Base-by-base conservation (phyloP, 805 yeast genomes). In the Ogataea paradorogensis region DNA sequence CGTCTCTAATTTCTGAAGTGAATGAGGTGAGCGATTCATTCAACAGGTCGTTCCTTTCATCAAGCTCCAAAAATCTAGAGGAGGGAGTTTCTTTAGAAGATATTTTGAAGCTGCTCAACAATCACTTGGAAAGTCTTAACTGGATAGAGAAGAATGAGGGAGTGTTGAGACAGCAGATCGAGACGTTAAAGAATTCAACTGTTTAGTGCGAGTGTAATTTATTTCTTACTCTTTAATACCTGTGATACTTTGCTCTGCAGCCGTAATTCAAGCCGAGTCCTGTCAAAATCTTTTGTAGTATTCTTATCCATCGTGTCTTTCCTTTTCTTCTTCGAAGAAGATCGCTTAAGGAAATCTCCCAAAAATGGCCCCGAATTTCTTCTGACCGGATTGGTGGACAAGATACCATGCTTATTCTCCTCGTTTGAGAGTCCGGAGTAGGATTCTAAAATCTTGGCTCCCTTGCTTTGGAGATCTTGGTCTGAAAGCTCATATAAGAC, bases 41-140 rank as follows among this genome's bases (percentile, higher is more conserved):
- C 59, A 86, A 84, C 60, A 79, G 81, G 57, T 78, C 78, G 31
- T 78, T 58, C 46, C 60, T 58, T 58, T 49, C 50, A 11, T 51
- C 55, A 1, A 46, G 58, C 16, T 44, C 56, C 15, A 48, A 49
- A 15, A 48, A 46, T 29, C 40, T 48, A 3, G 58, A 52, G 15
- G 61, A 57, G 35, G 59, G 56, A 27, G 48, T 51, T 15, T 70
- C 80, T 4, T 61, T 80, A 31, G 80, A 78, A 50, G 89, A 82
- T 57, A 76, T 91, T 46, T 82, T 93, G 22, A 82, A 80, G 59
- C 70, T 93, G 47, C 73, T 93, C 57, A 90, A 91, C 58, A 78
- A 87, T 32, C 98, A 93, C 61, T 69, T 93, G 62, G 93, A 90
- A 46, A 87, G 95, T 47, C 73, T 93, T 64, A 88, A 82, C 58